A percentile compares a stretch with the other conserved stretches of the same genome.
These are phyloP conservation scores for Colletotrichum trifolii DNA, from an alignment of 2,329 filamentous ascomycete genomes.

Conservation along the genomic window DNA sequence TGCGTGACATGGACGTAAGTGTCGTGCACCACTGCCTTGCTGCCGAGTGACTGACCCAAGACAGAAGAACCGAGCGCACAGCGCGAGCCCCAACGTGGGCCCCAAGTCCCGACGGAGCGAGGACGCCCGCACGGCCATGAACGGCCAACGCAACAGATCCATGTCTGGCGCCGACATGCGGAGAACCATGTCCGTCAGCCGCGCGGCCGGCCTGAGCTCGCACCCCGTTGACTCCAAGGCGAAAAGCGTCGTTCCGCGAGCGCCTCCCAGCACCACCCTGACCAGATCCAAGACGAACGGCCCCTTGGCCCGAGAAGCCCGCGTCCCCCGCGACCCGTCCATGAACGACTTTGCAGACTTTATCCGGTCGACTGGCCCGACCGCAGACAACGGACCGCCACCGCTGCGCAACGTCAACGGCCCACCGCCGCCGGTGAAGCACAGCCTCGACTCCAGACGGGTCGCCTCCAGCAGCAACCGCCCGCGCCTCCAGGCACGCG, in stretches of 20 bases:
- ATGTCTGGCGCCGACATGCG: conserved; percentile 56
- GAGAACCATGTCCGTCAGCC: conserved; percentile 47
- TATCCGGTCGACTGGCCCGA: conserved; percentile 84
- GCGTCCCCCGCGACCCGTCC: conserved; percentile 76
- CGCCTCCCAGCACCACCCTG: conserved; percentile 45
- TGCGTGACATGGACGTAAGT: conserved; percentile 69
- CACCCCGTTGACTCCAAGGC: conserved; percentile 45
- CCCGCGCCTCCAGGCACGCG: conserved; percentile 75
- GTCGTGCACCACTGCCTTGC: neutral
- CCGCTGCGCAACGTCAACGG: conserved; percentile 50
- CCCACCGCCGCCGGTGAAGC: conserved; percentile 45
- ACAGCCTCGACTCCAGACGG: conserved; percentile 53
- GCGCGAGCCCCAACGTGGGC: conserved; percentile 52
- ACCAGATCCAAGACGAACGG: conserved; percentile 46
- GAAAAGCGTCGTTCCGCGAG: conserved; percentile 44
- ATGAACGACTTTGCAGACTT: conserved; percentile 86
- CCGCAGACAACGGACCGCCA: conserved; percentile 53
- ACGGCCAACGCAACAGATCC: conserved; percentile 46
- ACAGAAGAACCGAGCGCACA: conserved; percentile 54
- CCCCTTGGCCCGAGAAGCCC: conserved; percentile 75
- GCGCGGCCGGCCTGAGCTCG: conserved; percentile 50
- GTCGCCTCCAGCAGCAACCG: conserved; percentile 53
- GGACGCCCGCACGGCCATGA: conserved; percentile 51
- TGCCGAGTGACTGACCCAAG: conserved; percentile 34
- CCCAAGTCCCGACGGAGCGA: conserved; percentile 59